phyloP scores from a whole-genome alignment of 257 asterid species.

The Lavandula angustifolia region DNA sequence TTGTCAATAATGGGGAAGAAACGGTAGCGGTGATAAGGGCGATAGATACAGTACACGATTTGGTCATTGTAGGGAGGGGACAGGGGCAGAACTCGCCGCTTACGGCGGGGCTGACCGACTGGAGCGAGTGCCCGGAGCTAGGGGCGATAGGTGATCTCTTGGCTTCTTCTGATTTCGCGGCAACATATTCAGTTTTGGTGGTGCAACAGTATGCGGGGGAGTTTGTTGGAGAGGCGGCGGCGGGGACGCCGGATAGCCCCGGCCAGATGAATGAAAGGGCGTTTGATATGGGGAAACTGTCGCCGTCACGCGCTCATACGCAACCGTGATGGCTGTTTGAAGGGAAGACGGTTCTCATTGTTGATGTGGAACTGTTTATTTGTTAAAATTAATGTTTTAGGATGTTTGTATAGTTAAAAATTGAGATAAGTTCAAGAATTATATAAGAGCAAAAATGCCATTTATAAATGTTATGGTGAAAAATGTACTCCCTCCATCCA shows the following conservation, averaged over 20 bases:
- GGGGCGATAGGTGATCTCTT: constrained; percentile 89
- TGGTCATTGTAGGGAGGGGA: constrained; percentile 85
- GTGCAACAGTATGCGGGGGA: constrained; percentile 87
- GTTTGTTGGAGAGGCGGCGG: constrained; percentile 40
- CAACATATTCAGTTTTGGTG: constrained; percentile 76
- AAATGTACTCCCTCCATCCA: too few relatives aligned
- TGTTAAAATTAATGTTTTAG: too few relatives aligned
- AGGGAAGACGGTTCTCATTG: not conserved
- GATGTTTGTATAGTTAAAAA: too few relatives aligned
- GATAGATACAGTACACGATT: constrained; percentile 58
- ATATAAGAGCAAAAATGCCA: too few relatives aligned
- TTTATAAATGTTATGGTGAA: too few relatives aligned
- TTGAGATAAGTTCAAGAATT: too few relatives aligned
- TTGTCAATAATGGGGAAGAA: constrained; percentile 82
- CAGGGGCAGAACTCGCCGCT: constrained; percentile 62
- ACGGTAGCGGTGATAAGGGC: constrained; percentile 74
- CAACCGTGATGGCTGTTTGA: constrained; percentile 43
- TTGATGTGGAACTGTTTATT: not conserved
- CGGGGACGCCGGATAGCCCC: constrained; percentile 54
- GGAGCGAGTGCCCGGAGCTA: constrained; percentile 98
- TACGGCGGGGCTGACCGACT: constrained; percentile 84
- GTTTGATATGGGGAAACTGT: constrained; percentile 33
- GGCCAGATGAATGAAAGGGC: constrained; percentile 33
- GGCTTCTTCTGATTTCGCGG: constrained; percentile 85
- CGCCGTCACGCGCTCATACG: constrained; percentile 44